Evolutionary conservation across 2,329 filamentous ascomycete species (phyloP), one percentile per base, ranked within the genome.

Genomic region (Plenodomus biglobosus): DNA sequence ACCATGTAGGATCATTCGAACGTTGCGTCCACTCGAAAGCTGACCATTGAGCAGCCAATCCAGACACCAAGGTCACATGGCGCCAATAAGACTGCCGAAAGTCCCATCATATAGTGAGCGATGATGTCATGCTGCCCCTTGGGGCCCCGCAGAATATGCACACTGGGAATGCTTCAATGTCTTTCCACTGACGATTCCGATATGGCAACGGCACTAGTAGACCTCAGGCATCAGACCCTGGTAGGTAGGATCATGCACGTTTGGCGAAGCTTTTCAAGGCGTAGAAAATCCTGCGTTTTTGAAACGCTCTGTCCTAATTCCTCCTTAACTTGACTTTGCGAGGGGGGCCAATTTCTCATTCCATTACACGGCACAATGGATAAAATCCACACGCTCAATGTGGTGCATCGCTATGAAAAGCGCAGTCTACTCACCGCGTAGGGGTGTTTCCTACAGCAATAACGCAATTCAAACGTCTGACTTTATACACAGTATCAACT

Each of bases 331-430:
- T n/a, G n/a, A n/a, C n/a, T n/a, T n/a, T n/a, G n/a, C n/a, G n/a
- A n/a, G 6, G 11, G 6, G 11, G 22, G 22, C 22, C 5, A 5
- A 24, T 6, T 32, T 32, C 13, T 32, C 6, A 32, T 24, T 24
- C 7, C 8, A 32, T 18, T 20, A 18, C 18, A 18, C 7, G 11
- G 35, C 39, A 50, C 24, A 18, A 64, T 64, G 61, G 61, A 64
- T 17, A 50, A 59, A n/a, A 64, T 64, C n/a, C 55, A 61, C 41
- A 58, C 40, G 40, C 46, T 60, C 36, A 60, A 59, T 45, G 58
- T 60, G n/a, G 55, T 60, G 17, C 58, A 60, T 37, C 58, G 55
- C 22, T 55, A 58, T 21, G 62, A 66, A 44, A 68, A 68, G 58
- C 53, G 61, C 21, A 52, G 48, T 15, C 47, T 66, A 35, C 59